Percentiles rank a stretch among this genome's conserved stretches.
phyloP scores from a whole-genome alignment of 2,329 filamentous ascomycete genomes.

The Alternaria viburni region DNA sequence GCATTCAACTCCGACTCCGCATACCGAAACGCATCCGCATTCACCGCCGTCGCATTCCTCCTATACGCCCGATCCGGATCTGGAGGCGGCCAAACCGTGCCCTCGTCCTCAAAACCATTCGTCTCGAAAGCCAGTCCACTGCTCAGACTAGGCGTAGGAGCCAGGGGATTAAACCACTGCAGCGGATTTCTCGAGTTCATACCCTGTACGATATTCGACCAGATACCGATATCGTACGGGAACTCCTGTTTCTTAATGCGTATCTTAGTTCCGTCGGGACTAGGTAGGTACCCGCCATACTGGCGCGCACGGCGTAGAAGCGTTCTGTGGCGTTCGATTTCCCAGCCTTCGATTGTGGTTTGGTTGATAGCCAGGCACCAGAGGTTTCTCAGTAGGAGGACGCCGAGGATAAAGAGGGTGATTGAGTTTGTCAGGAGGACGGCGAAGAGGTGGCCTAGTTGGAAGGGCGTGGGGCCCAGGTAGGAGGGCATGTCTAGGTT shows the following conservation, averaged over 20 bases:
- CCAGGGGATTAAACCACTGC: constrained; percentile 73
- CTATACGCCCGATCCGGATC: constrained; percentile 55
- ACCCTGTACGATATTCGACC: constrained; percentile 73
- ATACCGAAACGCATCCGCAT: constrained; percentile 47
- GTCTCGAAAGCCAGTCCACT: constrained; percentile 70
- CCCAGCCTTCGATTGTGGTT: constrained; percentile 84
- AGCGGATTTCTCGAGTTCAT: constrained; percentile 72
- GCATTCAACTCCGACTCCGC: constrained; percentile 46
- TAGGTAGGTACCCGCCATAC: constrained; percentile 63
- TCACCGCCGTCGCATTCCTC: constrained; percentile 8
- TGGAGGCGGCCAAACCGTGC: constrained; percentile 55
- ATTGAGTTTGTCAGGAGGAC: constrained; percentile 65
- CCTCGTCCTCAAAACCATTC: constrained; percentile 72
- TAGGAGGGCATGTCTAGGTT: constrained; percentile 71
- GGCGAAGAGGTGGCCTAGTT: constrained; percentile 67
- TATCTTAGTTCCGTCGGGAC: constrained; percentile 60
- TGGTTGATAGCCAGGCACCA: constrained; percentile 71
- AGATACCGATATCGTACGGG: constrained; percentile 81
- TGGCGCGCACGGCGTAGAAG: constrained; percentile 53
- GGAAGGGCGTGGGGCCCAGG: constrained; percentile 68
- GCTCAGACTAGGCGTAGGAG: constrained; percentile 55
- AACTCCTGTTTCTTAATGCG: constrained; percentile 73
- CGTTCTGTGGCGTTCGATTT: constrained; percentile 57
- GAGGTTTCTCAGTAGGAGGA: constrained; percentile 67
- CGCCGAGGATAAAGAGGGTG: constrained; percentile 65